Evolutionary conservation across 2,329 filamentous ascomycete genomes (phyloP).

Genomic region (Mycogone perniciosa): DNA sequence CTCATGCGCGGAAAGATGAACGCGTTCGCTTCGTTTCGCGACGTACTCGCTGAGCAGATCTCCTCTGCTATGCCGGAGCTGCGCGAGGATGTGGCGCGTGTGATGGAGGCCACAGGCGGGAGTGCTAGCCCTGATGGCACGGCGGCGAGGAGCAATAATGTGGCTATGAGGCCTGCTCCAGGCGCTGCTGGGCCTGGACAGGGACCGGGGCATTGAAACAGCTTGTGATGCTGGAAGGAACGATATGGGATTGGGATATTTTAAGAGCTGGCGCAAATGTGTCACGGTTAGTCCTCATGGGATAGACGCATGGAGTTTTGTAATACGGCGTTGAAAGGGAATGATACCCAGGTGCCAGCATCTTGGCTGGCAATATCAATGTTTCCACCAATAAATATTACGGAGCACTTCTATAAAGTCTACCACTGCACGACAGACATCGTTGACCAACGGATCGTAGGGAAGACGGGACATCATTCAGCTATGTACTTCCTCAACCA

Average conservation of each 20-base stretch:
- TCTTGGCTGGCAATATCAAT: neutral
- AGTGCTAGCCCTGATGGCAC: neutral
- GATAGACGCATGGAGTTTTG: neutral
- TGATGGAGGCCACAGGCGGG: slow-evolving; percentile 41
- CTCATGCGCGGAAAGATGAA: slow-evolving; percentile 57
- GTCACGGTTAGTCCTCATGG: neutral
- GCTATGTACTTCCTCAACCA: neutral
- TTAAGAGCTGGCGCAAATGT: neutral
- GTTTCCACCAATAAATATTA: neutral
- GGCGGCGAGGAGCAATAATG: neutral
- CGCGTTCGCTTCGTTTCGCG: slow-evolving; percentile 55
- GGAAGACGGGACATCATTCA: neutral
- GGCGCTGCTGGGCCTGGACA: neutral
- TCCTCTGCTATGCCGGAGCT: slow-evolving; percentile 53
- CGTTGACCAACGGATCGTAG: neutral
- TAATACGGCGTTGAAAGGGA: slow-evolving; percentile 4
- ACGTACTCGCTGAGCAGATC: slow-evolving; percentile 56
- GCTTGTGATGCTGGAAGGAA: neutral
- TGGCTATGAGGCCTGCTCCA: slow-evolving; percentile 1
- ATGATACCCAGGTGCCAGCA: slow-evolving; percentile 3
- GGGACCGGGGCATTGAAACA: neutral
- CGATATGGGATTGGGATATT: neutral
- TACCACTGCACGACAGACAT: too few relatives aligned
- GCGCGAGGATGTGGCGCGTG: slow-evolving; percentile 43
- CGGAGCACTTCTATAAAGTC: too few relatives aligned